Percentiles rank a stretch among this genome's conserved stretches.
These are phyloP conservation scores for Manihot esculenta DNA, from an alignment of 441 rosid genomes.

Conservation along the genomic window DNA sequence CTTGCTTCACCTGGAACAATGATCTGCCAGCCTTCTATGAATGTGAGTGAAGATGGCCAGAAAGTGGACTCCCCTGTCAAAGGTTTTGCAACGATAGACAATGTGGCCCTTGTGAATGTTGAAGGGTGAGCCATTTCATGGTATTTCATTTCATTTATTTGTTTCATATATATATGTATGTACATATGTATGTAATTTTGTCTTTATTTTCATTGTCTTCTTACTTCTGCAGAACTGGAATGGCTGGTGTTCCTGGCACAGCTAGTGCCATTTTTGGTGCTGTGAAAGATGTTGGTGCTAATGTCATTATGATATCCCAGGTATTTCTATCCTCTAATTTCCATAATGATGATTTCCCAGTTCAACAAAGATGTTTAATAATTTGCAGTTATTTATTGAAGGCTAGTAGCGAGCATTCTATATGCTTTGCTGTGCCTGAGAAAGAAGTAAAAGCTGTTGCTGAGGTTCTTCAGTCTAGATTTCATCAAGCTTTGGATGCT, in stretches of 20 bases:
- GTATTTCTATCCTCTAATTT: slow-evolving; percentile 34
- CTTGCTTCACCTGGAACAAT: slow-evolving; percentile 84
- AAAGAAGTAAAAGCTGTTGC: slow-evolving; percentile 89
- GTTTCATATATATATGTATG: background rate
- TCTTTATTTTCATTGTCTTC: slow-evolving; percentile 3
- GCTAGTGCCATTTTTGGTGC: slow-evolving; percentile 90
- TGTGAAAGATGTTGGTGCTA: slow-evolving; percentile 96
- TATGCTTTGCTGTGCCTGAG: slow-evolving; percentile 96
- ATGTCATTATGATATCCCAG: slow-evolving; percentile 97
- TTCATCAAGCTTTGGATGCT: slow-evolving; percentile 76
- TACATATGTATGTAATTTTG: background rate
- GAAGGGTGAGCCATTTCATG: slow-evolving; percentile 69
- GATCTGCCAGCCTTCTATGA: slow-evolving; percentile 54
- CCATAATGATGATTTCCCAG: slow-evolving; percentile 6
- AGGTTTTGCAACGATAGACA: slow-evolving; percentile 96
- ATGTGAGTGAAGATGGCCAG: slow-evolving; percentile 52
- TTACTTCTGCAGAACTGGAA: slow-evolving; percentile 70
- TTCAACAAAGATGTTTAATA: slow-evolving; percentile 27
- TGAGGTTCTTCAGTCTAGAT: slow-evolving; percentile 71
- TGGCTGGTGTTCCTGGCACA: slow-evolving; percentile 99
- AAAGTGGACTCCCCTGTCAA: slow-evolving; percentile 58
- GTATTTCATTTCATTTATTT: slow-evolving; percentile 14
- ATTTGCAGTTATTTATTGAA: slow-evolving; percentile 29
- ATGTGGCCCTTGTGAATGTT: slow-evolving; percentile 92
- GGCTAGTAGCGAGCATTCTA: slow-evolving; percentile 98